Evolutionary conservation across 306 rosid species (phyloP), one percentile per base, ranked within the genome.

Genomic region (Ceratonia siliqua): DNA sequence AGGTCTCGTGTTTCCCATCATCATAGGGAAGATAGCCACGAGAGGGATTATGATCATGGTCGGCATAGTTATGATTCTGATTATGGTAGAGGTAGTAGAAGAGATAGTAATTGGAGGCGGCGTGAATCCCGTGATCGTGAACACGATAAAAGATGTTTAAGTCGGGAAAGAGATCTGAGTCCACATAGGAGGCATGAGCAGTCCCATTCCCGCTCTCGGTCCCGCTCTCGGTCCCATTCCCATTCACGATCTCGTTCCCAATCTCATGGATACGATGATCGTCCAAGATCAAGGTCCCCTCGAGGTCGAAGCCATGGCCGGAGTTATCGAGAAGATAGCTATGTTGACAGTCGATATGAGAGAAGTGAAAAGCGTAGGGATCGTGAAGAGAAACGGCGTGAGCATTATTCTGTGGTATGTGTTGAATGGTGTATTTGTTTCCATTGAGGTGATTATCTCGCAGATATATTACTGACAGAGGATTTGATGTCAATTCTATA

Each of bases 61-160:
- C 85, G 85, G 36, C 87, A 80, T 33, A 89, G 99, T 83, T 90
- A 94, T 83, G 96, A 92, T 88, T 94, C 99, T 74, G 99, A 94
- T 81, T 87, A 92, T 79, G 99, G 92, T 38, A 85, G 89, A 85
- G 82, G 93, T 68, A 82, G 83, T 68, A 87, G 84, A 81, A 92
- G 89, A 83, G 99, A 94, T 38, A 85, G 89, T 41, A 88, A 49
- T 82, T 82, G 89, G 96, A 90, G 92, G 81, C 81, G 85, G 41
- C 97, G 87, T 8, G 95, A 78, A 69, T 94, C 99, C 6, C 90
- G 81, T 36, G 94, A 92, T 14, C 87, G 85, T 6, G 96, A 92
- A 33, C 87, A 86, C 53, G 97, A 92, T 74, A 90, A 82, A 79
- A 91, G 86, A 79, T 41, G 88, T 70, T 66, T 65, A 11, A 90